phyloP scores from a whole-genome alignment of 208 protist genomes.

The Naegleria lovaniensis region DNA sequence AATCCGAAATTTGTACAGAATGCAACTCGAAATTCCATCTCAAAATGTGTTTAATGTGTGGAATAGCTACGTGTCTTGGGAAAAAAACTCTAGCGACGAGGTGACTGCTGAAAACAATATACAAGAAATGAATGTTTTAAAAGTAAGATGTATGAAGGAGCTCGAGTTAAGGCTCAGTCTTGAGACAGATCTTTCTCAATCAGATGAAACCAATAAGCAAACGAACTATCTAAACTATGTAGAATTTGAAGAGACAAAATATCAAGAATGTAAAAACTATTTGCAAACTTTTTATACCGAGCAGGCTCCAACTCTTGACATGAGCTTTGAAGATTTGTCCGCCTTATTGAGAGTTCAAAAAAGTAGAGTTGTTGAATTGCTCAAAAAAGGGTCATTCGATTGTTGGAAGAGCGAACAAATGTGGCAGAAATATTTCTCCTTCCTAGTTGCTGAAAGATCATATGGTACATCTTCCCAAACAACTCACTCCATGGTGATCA shows the following conservation, averaged over 20 bases:
- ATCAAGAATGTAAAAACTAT: background rate
- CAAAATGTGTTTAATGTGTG: background rate
- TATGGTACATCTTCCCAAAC: background rate
- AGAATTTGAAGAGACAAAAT: background rate
- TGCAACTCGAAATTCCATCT: background rate
- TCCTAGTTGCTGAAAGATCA: background rate
- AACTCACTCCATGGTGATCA: no score
- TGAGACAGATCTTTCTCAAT: background rate
- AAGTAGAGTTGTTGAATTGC: background rate
- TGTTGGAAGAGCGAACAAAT: background rate
- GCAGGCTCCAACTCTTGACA: background rate
- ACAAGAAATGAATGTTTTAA: background rate
- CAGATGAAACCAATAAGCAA: background rate
- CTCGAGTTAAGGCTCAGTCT: background rate
- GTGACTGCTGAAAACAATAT: no score
- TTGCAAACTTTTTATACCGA: background rate
- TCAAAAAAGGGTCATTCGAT: background rate
- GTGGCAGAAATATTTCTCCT: background rate
- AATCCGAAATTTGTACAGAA: background rate
- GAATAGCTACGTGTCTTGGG: background rate
- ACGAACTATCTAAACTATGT: background rate
- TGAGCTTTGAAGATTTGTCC: background rate
- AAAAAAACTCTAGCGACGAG: background rate
- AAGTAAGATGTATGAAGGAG: background rate
- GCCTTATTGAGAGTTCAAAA: background rate